Percentiles rank a stretch among this genome's conserved stretches.
phyloP scores from a whole-genome alignment of 2,329 filamentous ascomycete species.

The Aureobasidium sp. region DNA sequence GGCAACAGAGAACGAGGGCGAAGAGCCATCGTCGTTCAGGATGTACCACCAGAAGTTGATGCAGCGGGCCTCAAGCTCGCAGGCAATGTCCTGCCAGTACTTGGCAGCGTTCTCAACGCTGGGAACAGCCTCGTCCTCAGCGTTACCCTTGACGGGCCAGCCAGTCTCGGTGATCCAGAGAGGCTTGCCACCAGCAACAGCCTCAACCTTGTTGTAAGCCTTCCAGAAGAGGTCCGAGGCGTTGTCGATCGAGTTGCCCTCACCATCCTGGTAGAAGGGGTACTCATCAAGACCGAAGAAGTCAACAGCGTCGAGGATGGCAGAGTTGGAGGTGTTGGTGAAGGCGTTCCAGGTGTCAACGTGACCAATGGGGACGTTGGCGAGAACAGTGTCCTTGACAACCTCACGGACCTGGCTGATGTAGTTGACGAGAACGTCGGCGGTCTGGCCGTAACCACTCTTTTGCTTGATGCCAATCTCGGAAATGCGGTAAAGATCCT shows the following conservation, averaged over 20 bases:
- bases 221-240: conserved; percentile 62
- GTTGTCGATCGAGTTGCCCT: conserved; percentile 58
- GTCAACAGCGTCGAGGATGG: conserved; percentile 63
- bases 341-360: conserved; percentile 79
- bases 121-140: conserved; percentile 56
- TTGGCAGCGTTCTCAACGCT: conserved; percentile 61
- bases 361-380: conserved; percentile 59
- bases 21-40: conserved; percentile 54
- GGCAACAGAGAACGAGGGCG: conserved; percentile 65
- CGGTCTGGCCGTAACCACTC: conserved; percentile 20
- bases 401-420: conserved; percentile 60
- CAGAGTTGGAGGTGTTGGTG: conserved; percentile 64
- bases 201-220: conserved; percentile 56
- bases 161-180: conserved; percentile 88
- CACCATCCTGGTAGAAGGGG: conserved; percentile 70
- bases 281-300: conserved; percentile 73
- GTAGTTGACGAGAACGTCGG: conserved; percentile 55
- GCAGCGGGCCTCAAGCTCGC: conserved; percentile 54
- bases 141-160: conserved; percentile 68
- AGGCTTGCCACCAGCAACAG: conserved; percentile 57
- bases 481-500: conserved; percentile 53
- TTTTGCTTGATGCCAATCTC: conserved; percentile 52
- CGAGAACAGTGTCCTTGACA: conserved; percentile 55
- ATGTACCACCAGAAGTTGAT: conserved; percentile 67
- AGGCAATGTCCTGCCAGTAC: conserved; percentile 75